Conservation (phyloP, 1,284 basidiomycete genomes). For the Takashimella tepidaria region DNA sequence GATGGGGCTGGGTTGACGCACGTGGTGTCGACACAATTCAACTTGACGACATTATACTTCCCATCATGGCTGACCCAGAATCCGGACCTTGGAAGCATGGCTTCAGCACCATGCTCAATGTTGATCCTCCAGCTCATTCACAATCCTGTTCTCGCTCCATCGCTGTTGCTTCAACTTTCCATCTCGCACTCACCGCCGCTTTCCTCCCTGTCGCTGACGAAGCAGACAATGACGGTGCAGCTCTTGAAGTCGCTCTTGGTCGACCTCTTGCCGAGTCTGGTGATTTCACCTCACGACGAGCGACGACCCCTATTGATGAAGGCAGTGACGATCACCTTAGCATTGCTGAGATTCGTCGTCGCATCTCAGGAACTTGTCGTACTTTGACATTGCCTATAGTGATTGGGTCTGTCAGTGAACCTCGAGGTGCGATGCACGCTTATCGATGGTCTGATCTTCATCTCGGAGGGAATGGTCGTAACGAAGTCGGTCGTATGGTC, state of each 20-base stretch:
- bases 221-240: background rate
- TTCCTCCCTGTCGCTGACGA: conserved; percentile 23
- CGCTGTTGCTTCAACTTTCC: conserved; percentile 45
- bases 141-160: conserved; percentile 21
- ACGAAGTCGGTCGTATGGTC: conserved; percentile 28
- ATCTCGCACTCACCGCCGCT: conserved; percentile 28
- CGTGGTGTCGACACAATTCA: background rate
- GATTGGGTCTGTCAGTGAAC: conserved; percentile 50
- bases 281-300: conserved; percentile 15
- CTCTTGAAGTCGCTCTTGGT: background rate
- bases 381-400: conserved; percentile 48
- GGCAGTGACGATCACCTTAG: background rate
- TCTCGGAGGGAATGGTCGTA: conserved; percentile 11
- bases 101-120: conserved; percentile 2
- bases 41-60: background rate
- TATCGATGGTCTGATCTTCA: conserved; percentile 36
- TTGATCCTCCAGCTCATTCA: conserved; percentile 19
- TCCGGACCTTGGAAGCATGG: background rate
- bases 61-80: background rate
- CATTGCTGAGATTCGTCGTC: background rate
- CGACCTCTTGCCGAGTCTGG: conserved; percentile 1
- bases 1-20: background rate
- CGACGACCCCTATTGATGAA: conserved; percentile 3
- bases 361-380: conserved; percentile 14
- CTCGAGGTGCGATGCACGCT: conserved; percentile 34